These are phyloP conservation scores for Penicillium janthinellum DNA, from an alignment of 2,329 filamentous ascomycete species.

Conservation along the genomic window DNA sequence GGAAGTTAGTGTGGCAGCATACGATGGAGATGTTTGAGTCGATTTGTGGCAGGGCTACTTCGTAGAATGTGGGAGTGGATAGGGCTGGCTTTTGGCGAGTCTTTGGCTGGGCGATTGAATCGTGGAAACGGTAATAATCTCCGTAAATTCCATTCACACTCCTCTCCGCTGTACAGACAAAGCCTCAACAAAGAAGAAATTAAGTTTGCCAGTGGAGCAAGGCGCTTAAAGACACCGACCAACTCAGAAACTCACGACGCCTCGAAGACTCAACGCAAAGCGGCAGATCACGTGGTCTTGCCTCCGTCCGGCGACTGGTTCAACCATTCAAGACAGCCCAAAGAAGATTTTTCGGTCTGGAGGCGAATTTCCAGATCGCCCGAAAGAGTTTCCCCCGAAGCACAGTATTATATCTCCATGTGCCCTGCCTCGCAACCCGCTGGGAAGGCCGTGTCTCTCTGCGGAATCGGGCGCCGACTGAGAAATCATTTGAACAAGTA, in stretches of 20 bases:
- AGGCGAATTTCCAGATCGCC: constrained; percentile 9
- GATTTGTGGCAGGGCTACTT: constrained; percentile 11
- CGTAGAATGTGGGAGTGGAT: not conserved
- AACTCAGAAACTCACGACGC: not conserved
- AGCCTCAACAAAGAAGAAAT: not conserved
- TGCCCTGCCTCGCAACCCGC: constrained; percentile 1
- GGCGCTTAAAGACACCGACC: not conserved
- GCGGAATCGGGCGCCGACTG: constrained; percentile 15
- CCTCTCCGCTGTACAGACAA: not conserved
- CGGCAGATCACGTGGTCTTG: constrained; percentile 13
- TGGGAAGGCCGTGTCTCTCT: constrained; percentile 10
- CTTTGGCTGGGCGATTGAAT: not conserved
- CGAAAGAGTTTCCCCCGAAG: not conserved
- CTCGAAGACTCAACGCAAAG: not conserved
- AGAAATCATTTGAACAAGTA: constrained; percentile 4
- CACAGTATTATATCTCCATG: constrained; percentile 10
- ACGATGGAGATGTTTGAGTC: constrained; percentile 18
- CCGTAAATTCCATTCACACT: too few relatives aligned
- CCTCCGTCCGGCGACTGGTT: constrained; percentile 9
- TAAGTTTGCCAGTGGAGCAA: not conserved
- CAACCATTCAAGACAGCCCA: not conserved
- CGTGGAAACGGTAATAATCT: not conserved
- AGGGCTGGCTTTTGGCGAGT: not conserved
- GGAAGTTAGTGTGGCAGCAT: constrained; percentile 21
- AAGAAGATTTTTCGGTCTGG: constrained; percentile 9